These are phyloP conservation scores for Phytopythium aichiense DNA, from an alignment of 352 stramenopile species.

Conservation along the genomic window DNA sequence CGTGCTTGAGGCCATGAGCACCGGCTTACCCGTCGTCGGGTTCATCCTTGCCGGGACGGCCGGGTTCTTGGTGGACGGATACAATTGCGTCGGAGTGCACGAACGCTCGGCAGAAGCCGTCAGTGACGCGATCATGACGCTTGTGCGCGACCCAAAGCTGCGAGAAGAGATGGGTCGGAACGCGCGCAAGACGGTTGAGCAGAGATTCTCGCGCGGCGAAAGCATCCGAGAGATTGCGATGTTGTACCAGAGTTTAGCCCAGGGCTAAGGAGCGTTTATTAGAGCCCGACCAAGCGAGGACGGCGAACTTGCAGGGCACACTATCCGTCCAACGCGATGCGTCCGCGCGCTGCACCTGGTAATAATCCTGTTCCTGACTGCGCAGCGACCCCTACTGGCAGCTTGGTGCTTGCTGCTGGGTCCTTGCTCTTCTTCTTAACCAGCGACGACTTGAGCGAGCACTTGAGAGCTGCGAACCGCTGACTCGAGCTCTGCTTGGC, in stretches of 20 bases:
- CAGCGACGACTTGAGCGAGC: slow-evolving; percentile 34
- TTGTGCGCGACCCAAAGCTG: slow-evolving; percentile 17
- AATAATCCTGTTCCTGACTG: not conserved
- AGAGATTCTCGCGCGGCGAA: slow-evolving; percentile 24
- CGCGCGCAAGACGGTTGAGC: slow-evolving; percentile 30
- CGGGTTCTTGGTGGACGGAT: slow-evolving; percentile 40
- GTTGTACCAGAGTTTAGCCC: slow-evolving; percentile 25
- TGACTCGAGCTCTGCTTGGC: slow-evolving; percentile 16
- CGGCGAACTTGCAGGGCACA: not conserved
- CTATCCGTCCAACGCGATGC: slow-evolving; percentile 3
- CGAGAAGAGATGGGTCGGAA: slow-evolving; percentile 23
- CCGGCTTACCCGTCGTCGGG: slow-evolving; percentile 40
- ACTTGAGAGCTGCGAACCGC: slow-evolving; percentile 18
- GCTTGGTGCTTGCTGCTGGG: not conserved
- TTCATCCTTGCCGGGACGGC: slow-evolving; percentile 37
- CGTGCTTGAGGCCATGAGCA: slow-evolving; percentile 55
- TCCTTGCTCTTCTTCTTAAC: slow-evolving; percentile 32
- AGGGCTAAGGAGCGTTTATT: not conserved
- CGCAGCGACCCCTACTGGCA: not conserved
- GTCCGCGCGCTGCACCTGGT: not conserved
- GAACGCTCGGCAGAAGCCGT: slow-evolving; percentile 28
- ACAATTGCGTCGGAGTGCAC: slow-evolving; percentile 37
- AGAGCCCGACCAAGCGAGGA: not conserved
- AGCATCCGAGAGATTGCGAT: slow-evolving; percentile 26
- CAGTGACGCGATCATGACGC: slow-evolving; percentile 19